Conservation (phyloP, 257 asterid species). For the Hygrophila difformis region DNA sequence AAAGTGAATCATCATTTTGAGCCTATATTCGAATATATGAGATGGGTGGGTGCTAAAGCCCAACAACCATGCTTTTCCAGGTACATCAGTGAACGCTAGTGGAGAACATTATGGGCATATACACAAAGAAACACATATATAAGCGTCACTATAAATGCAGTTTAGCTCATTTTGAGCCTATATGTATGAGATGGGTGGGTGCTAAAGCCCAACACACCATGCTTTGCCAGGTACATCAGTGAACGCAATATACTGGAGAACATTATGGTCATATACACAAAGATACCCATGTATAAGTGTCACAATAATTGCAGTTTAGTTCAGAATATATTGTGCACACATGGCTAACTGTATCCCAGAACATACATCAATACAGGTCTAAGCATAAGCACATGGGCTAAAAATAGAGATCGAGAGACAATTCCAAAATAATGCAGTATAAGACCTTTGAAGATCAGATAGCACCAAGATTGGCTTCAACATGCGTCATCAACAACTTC, state of each 20-base stretch:
- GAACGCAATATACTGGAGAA: not conserved
- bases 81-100: too few species aligned
- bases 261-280: not conserved
- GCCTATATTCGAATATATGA: too few species aligned
- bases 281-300: not conserved
- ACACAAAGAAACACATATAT: too few species aligned
- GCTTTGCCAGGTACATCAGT: not conserved
- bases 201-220: not conserved
- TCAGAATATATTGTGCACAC: not conserved
- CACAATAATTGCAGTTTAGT: not conserved
- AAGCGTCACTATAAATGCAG: too few species aligned
- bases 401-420: conserved; percentile 6
- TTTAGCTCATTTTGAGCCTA: not conserved
- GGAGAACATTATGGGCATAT: too few species aligned
- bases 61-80: too few species aligned
- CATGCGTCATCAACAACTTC: conserved; percentile 91
- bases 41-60: too few species aligned
- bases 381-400: conserved; percentile 2
- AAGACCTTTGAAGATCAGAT: conserved; percentile 85
- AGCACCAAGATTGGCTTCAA: conserved; percentile 97
- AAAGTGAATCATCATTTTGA: conserved; percentile 6
- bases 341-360: conserved; percentile 1
- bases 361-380: not conserved
- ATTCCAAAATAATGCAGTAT: conserved; percentile 9
- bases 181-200: not conserved